Base-by-base conservation (phyloP, 2,329 filamentous ascomycete genomes). In the Aspergillus ruber region DNA sequence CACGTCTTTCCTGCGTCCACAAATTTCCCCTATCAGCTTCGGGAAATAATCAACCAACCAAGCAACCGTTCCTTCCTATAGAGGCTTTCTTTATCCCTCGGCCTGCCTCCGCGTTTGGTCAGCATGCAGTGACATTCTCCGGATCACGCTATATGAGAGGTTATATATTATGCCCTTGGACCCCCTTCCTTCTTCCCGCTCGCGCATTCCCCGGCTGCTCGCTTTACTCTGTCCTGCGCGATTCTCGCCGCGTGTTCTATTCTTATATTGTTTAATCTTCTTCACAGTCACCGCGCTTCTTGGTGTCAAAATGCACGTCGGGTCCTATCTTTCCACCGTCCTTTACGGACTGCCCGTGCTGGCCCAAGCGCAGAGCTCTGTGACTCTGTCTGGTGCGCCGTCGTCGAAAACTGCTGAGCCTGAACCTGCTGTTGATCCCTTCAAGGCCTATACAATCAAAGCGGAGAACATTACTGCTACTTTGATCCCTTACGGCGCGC, bases 401-500 rank as follows among this genome's bases (percentile, higher is more conserved):
- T 45, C 52, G 5, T 42, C 54, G 7, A 43, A 50, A 8, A 36
- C 45, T 32, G 44, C 45, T n/a, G 13, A 42, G 21, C 20, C 39
- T 21, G n/a, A 15, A 10, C 6, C 13, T 10, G 43, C 23, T 39
- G 51, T 53, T 47, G 63, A 60, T 51, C 63, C 68, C 43, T 71
- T 74, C 56, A 60, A 70, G 44, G 56, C 63, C 42, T 75, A 74
- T 52, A 74, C 71, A 15, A 70, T 76, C 51, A 64, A 63, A 27
- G 72, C 73, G 2, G 64, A 67, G 42, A 72, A 73, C 48, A 75
- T 76, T 56, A 74, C 71, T 25, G 74, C 71, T 33, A 73, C 64
- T 41, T 61, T 75, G 46, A 74, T 76, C 50, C 68, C 72, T 0
- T 74, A 76, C 48, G 74, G 74, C 3, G 74, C 74, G 18, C 70